phyloP scores from a whole-genome alignment of 2,329 filamentous ascomycete genomes.

The Dactylellina drechsleri region DNA sequence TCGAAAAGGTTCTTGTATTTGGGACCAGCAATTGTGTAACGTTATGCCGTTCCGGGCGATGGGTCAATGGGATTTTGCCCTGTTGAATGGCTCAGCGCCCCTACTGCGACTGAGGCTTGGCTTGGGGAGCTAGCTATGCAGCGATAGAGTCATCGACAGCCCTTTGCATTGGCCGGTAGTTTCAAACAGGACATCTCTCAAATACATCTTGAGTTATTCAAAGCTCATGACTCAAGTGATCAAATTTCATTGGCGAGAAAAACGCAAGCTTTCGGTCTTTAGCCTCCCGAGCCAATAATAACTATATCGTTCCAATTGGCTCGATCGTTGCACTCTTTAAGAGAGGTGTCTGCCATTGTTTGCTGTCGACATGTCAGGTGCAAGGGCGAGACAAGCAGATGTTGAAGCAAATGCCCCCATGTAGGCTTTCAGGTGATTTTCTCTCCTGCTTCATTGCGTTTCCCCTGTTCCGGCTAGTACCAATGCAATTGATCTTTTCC shows the following conservation, averaged over 20 bases:
- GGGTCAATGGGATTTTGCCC: neutral
- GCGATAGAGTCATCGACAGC: constrained; percentile 8
- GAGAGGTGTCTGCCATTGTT: neutral
- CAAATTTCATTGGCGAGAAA: neutral
- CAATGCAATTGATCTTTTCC: too few species aligned
- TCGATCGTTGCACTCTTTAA: too few species aligned
- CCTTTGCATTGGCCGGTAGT: neutral
- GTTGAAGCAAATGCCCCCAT: neutral
- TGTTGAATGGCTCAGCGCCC: neutral
- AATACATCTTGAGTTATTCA: neutral
- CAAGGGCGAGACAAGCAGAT: constrained; percentile 4
- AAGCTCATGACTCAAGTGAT: constrained; percentile 15
- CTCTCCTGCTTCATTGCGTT: neutral
- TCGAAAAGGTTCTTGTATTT: constrained; percentile 8
- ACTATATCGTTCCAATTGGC: neutral
- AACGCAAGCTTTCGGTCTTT: neutral
- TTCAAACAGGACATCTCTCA: constrained; percentile 8
- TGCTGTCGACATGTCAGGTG: constrained; percentile 7
- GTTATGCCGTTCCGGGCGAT: constrained; percentile 16
- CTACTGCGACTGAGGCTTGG: neutral
- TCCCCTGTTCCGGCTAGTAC: neutral
- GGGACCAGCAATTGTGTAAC: constrained; percentile 24
- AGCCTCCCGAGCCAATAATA: neutral
- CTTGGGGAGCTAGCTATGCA: constrained; percentile 1
- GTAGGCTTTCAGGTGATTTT: constrained; percentile 15